Percentiles rank a stretch among this genome's conserved stretches.
Conservation (phyloP, 2,329 filamentous ascomycete genomes). For the Mycocentrospora acerina region DNA sequence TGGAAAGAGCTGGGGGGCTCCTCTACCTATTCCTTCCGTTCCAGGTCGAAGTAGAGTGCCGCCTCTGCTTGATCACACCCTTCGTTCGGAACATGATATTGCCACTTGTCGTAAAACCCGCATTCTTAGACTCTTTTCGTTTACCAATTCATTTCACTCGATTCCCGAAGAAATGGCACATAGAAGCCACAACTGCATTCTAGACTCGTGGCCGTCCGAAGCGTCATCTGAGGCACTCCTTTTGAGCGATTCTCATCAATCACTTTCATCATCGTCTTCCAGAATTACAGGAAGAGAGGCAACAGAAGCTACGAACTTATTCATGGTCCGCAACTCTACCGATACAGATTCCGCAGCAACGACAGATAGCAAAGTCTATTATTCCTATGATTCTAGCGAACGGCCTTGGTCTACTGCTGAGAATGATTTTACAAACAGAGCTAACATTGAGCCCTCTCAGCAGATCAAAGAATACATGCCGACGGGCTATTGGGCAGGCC, state of each 20-base stretch:
- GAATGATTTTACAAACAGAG: conserved; percentile 7
- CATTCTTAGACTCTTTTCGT: conserved; percentile 1
- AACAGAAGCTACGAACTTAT: no score
- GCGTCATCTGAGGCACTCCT: background rate
- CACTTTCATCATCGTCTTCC: no score
- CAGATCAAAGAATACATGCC: conserved; percentile 40
- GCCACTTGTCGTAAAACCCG: background rate
- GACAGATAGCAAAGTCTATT: background rate
- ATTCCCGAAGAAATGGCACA: conserved; percentile 7
- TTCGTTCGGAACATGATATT: background rate
- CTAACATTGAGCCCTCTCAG: conserved; percentile 18
- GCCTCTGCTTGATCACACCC: conserved; percentile 15
- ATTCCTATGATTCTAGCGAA: background rate
- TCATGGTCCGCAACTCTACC: no score
- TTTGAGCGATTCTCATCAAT: background rate
- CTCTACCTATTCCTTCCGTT: conserved; percentile 29
- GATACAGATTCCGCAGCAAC: no score
- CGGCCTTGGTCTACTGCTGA: conserved; percentile 12
- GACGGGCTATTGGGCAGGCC: conserved; percentile 37
- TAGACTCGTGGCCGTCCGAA: background rate
- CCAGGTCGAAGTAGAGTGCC: conserved; percentile 21
- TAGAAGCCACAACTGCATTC: background rate
- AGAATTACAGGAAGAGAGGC: no score
- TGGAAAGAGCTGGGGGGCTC: conserved; percentile 11
- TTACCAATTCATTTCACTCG: conserved; percentile 5